Conservation (phyloP, 2,329 filamentous ascomycete species). For the Aspergillus texensis region DNA sequence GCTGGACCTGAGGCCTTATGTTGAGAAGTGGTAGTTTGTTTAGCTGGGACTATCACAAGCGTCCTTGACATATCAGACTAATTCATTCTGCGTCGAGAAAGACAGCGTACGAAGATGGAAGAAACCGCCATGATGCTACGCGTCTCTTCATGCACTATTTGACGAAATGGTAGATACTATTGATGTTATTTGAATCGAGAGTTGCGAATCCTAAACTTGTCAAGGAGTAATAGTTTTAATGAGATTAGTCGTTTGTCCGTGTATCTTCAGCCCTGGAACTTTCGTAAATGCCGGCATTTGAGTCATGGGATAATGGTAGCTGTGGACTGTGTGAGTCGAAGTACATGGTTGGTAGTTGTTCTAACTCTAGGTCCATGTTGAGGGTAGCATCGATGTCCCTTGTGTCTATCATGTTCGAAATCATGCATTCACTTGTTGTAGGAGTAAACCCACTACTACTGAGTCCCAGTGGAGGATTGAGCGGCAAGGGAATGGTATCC, state of each 20-base stretch:
- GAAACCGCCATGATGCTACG: too few relatives aligned
- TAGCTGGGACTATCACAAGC: background rate
- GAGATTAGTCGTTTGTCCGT: background rate
- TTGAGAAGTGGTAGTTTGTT: slow-evolving; percentile 75
- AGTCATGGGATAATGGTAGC: background rate
- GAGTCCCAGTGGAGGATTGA: background rate
- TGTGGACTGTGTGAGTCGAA: background rate
- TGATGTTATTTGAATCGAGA: too few relatives aligned
- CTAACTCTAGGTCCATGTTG: background rate
- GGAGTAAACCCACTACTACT: background rate
- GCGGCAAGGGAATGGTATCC: background rate
- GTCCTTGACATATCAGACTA: accelerated
- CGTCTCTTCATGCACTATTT: too few relatives aligned
- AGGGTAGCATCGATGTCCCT: background rate
- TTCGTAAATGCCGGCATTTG: too few relatives aligned
- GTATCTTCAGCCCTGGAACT: too few relatives aligned
- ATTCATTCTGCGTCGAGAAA: background rate
- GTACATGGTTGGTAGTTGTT: background rate
- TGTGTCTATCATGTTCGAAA: background rate
- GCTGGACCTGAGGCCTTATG: slow-evolving; percentile 75
- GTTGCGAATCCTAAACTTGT: background rate
- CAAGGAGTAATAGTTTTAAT: background rate
- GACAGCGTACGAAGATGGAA: too few relatives aligned
- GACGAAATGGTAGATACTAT: too few relatives aligned
- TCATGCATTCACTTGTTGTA: background rate